phyloP scores from a whole-genome alignment of 1,139 yeast genomes.

The Sugiyamaella neomexicana region DNA sequence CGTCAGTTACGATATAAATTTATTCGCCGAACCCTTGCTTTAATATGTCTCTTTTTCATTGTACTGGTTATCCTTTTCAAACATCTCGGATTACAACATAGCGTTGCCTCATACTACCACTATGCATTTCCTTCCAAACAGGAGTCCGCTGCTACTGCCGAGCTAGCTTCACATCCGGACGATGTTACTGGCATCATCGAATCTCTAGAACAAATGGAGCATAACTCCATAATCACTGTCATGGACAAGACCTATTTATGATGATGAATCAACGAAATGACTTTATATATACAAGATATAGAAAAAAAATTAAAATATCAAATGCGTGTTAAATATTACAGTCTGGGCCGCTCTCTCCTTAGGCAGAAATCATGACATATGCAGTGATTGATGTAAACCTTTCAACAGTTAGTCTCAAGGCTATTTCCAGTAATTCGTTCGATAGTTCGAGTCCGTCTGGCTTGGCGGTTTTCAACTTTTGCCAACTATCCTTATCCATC shows the following conservation, averaged over 20 bases:
- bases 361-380: conserved; percentile 36
- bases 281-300: conserved; percentile 5
- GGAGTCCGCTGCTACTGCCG: background rate
- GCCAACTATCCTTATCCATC: conserved; percentile 51
- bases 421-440: conserved; percentile 65
- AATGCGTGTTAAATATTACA: background rate
- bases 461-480: conserved; percentile 43
- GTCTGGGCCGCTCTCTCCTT: background rate
- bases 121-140: background rate
- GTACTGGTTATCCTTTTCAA: conserved; percentile 11
- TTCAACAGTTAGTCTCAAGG: conserved; percentile 65
- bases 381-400: conserved; percentile 54
- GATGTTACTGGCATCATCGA: background rate
- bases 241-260: conserved; percentile 3
- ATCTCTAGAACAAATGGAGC: conserved; percentile 4
- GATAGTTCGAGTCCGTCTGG: conserved; percentile 56
- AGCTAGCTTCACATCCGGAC: background rate
- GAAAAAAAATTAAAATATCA: background rate
- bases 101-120: conserved; percentile 1
- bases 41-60: conserved; percentile 13
- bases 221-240: background rate
- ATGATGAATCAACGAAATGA: background rate
- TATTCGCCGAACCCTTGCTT: conserved; percentile 23
- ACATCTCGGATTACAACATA: background rate
- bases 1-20: conserved; percentile 34